Evolutionary conservation across 805 yeast species (phyloP), one percentile per base, ranked within the genome.

Genomic region (Metschnikowia santaceciliae): DNA sequence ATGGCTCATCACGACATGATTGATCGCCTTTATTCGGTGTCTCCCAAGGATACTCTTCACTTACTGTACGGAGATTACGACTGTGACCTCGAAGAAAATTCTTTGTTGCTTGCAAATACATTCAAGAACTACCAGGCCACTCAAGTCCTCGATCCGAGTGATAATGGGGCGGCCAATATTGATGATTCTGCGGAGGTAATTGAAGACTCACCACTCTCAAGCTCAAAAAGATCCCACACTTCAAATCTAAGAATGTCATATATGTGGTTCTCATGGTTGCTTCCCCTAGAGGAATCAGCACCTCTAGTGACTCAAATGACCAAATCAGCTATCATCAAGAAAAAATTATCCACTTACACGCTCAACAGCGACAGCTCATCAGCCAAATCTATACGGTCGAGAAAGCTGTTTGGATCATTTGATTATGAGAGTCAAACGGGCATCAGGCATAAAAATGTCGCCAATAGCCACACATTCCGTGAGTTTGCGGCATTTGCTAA

Each of bases 1-100:
- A 36, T 35, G 42, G 46, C 51, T 40, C 53, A 50, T 42, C 51
- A 23, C 32, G 46, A 49, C 10, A 17, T 36, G 53, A 48, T 56
- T 49, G 76, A 72, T 44, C 66, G 64, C 47, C 55, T 71, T 30
- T 72, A 70, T 52, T 68, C 76, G 1, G 71, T 73, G 5, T 70
- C 75, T 2, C 77, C 77, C 0, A 70, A 62, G 44, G 71, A 73
- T 51, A 72, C 77, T 0, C 64, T 61, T 47, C 70, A 72, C 55
- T 57, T 69, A n/a, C 32, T 37, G 14, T 46, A 52, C 23, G 44
- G 26, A 11, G 42, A 36, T 22, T 26, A 11, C 23, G 20, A 36
- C 3, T 4, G 6, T 19, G 14, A 19, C 6, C 32, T 20, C 8
- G n/a, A 37, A 5, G 48, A 37, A 32, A 5, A 17, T 4, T 20